Evolutionary conservation across 2,329 filamentous ascomycete genomes (phyloP).

Genomic region (Trichophyton mentagrophytes): DNA sequence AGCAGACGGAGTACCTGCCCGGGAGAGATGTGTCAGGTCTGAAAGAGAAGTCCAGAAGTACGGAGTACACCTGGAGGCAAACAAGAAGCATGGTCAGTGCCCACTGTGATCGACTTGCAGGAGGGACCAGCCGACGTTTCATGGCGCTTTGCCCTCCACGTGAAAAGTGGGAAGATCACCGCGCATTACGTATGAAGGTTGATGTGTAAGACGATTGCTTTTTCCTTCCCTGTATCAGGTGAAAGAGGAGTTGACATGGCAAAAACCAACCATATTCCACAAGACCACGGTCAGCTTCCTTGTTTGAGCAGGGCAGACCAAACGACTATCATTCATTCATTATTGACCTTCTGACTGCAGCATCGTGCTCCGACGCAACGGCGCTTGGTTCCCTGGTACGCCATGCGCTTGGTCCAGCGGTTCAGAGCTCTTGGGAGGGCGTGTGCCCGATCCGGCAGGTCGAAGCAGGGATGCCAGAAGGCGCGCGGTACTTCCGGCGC

Average conservation of each 20-base stretch:
- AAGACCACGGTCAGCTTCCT: not conserved
- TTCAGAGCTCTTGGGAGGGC: not conserved
- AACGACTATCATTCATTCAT: not conserved
- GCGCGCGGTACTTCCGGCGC: not conserved
- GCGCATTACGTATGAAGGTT: not conserved
- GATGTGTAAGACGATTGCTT: not conserved
- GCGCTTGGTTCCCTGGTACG: not conserved
- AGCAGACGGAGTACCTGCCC: too few relatives aligned
- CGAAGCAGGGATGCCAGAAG: not conserved
- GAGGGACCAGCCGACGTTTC: not conserved
- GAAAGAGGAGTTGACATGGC: not conserved
- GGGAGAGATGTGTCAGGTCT: too few relatives aligned
- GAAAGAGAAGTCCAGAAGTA: too few relatives aligned
- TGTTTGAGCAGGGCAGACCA: not conserved
- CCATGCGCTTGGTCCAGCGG: not conserved
- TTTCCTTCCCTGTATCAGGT: not conserved
- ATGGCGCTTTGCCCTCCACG: not conserved
- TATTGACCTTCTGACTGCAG: not conserved
- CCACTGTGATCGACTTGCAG: conserved; percentile 4
- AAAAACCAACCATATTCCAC: not conserved
- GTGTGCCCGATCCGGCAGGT: not conserved
- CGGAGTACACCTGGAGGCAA: too few relatives aligned
- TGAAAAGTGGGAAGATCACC: conserved; percentile 3
- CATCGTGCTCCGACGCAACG: not conserved
- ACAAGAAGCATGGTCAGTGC: conserved; percentile 1